Evolutionary conservation across 495 filamentous ascomycete genomes (phyloP).

Genomic region (Xylaria sp.): DNA sequence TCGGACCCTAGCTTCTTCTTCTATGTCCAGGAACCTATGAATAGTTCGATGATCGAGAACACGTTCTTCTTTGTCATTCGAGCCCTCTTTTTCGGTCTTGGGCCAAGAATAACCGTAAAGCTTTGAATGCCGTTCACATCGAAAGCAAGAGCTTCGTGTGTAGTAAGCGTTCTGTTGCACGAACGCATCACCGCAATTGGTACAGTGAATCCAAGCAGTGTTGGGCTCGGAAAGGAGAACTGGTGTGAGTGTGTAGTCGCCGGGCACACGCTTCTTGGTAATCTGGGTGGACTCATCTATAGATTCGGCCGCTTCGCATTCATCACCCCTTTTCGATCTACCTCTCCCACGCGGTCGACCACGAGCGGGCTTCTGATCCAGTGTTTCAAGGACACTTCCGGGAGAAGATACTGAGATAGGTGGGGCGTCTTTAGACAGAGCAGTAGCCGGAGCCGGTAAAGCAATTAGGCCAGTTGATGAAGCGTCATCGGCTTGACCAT

Average conservation of each 20-base stretch:
- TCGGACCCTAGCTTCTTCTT: conserved; percentile 68
- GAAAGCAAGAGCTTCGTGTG: conserved; percentile 81
- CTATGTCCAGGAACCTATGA: conserved; percentile 70
- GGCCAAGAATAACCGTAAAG: conserved; percentile 96
- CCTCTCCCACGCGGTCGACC: conserved; percentile 8
- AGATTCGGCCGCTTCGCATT: neutral
- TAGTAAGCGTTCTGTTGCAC: conserved; percentile 87
- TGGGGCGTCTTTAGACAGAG: neutral
- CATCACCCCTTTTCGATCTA: conserved; percentile 25
- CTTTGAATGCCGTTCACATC: conserved; percentile 95
- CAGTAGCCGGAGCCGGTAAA: neutral
- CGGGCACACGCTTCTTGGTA: conserved; percentile 62
- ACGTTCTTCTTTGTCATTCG: conserved; percentile 75
- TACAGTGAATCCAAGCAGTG: conserved; percentile 86
- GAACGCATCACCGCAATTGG: conserved; percentile 79
- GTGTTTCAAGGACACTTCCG: neutral
- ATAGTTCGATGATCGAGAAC: conserved; percentile 75
- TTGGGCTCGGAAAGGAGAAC: conserved; percentile 74
- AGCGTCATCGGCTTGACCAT: conserved; percentile 11
- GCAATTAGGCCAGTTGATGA: conserved; percentile 7
- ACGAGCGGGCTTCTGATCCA: neutral
- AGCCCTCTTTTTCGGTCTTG: conserved; percentile 82
- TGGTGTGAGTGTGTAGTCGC: conserved; percentile 80
- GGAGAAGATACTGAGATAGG: conserved; percentile 2
- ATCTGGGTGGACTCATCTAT: conserved; percentile 33